Evolutionary conservation across 495 filamentous ascomycete genomes (phyloP).

Genomic region (Daldinia grandis): DNA sequence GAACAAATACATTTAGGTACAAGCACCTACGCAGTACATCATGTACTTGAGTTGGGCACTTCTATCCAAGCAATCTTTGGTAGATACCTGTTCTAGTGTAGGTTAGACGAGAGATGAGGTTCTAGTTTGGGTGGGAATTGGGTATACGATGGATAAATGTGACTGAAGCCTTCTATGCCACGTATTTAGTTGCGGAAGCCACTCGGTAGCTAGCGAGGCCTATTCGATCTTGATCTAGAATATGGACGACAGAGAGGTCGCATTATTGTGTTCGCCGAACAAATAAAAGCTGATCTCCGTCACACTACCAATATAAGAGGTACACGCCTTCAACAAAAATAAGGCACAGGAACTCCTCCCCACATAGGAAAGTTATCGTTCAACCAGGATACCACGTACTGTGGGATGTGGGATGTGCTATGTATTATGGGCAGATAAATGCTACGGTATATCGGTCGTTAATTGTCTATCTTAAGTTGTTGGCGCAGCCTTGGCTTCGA

Average conservation of each 20-base stretch:
- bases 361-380: neutral
- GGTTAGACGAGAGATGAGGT: neutral
- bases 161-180: neutral
- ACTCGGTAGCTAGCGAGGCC: neutral
- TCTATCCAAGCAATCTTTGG: neutral
- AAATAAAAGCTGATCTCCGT: neutral
- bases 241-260: neutral
- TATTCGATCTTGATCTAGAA: neutral
- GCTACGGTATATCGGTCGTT: slow-evolving; percentile 12
- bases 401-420: neutral
- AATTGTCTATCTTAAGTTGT: slow-evolving; percentile 4
- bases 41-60: neutral
- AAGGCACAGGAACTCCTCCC: slow-evolving; percentile 1
- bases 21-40: neutral
- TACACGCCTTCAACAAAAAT: neutral
- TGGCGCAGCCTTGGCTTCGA: slow-evolving; percentile 19
- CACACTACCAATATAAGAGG: neutral
- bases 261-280: neutral
- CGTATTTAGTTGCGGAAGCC: neutral
- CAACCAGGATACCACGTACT: neutral
- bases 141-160: neutral
- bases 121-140: neutral
- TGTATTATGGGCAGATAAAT: slow-evolving; percentile 7
- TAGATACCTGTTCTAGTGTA: neutral
- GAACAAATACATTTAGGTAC: neutral